Base-by-base conservation (phyloP, 352 stramenopile species). In the Globisporangium spiculum region DNA sequence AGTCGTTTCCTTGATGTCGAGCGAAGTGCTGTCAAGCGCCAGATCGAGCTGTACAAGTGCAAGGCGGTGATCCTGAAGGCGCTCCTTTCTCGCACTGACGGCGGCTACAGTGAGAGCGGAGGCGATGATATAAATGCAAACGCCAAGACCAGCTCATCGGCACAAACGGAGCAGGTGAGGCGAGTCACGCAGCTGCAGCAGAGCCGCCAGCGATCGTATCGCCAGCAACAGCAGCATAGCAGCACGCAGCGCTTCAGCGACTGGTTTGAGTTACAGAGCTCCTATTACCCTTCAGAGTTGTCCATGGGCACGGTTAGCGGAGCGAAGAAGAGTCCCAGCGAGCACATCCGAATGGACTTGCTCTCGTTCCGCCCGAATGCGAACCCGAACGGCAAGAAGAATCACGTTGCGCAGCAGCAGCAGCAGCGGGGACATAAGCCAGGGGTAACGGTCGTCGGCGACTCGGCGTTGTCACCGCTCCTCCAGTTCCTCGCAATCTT, bases 351-450 rank as follows among this genome's bases (percentile, higher is more conserved):
- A 16, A 32, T 64, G n/a, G 64, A 64, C n/a, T 38, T 69, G 20
- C 30, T 69, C 27, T 69, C 64, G 1, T 69, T 69, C 27, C 48
- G 59, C 4, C 52, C 57, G 34, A 66, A 53, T 27, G 59, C 34
- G 24, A 66, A 9, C n/a, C 22, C 60, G n/a, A 65, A 36, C 22
- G 36, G 34, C 57, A 70, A 56, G 24, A 70, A 62, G 65, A 70
- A 59, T 41, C 26, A 52, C 16, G 26, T 36, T 9, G 44, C 16
- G 8, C 52, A 55, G 4, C 32, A 36, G 32, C 52, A 55, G 55
- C 53, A 26, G 41, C 53, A 26, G 8, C 16, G 52, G 1, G n/a
- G 32, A n/a, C 53, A 16, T 26, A 36, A 14, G 6, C 4, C 26
- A 5, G 53, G 14, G 26, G 22, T 3, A 3, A 36, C 9, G 2